phyloP scores from a whole-genome alignment of 176 grass and related monocot genomes.

The Ananas comosus region DNA sequence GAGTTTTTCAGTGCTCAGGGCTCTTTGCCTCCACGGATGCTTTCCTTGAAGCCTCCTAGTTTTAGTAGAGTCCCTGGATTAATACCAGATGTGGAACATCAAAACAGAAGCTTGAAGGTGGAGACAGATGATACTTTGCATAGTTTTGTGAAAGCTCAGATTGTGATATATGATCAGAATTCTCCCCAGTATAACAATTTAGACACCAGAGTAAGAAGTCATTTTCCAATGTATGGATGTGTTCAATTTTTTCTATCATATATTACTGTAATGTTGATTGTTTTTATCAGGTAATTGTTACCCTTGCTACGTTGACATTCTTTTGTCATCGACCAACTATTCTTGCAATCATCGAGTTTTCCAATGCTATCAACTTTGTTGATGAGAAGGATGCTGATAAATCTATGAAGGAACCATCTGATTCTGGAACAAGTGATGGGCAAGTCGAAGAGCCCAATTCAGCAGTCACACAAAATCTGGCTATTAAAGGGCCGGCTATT shows the following conservation, averaged over 20 bases:
- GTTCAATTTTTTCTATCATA: constrained; percentile 2
- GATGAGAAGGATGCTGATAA: constrained; percentile 34
- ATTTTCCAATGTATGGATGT: not conserved
- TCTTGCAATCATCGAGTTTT: constrained; percentile 79
- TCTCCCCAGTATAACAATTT: constrained; percentile 78
- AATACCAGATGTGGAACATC: constrained; percentile 56
- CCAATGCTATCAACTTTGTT: constrained; percentile 75
- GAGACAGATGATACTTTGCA: constrained; percentile 42
- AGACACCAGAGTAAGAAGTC: constrained; percentile 77
- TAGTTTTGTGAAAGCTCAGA: constrained; percentile 97
- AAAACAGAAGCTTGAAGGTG: constrained; percentile 30
- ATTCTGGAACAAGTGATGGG: constrained; percentile 29
- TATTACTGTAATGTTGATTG: constrained; percentile 12
- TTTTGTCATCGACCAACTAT: constrained; percentile 95
- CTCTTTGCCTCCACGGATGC: constrained; percentile 34
- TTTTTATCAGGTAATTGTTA: constrained; percentile 75
- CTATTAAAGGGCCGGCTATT: constrained; percentile 51
- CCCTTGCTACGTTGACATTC: constrained; percentile 75
- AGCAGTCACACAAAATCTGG: constrained; percentile 31
- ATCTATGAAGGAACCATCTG: constrained; percentile 25
- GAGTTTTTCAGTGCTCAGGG: constrained; percentile 49
- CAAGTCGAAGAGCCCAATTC: constrained; percentile 34
- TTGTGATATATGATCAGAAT: constrained; percentile 78
- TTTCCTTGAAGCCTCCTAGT: constrained; percentile 54
- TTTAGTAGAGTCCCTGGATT: constrained; percentile 78